A percentile compares a stretch with the other conserved stretches of the same genome.
Evolutionary conservation across 768 basidiomycete genomes (phyloP).

Genomic region (Hemileccinum rubropunctum): DNA sequence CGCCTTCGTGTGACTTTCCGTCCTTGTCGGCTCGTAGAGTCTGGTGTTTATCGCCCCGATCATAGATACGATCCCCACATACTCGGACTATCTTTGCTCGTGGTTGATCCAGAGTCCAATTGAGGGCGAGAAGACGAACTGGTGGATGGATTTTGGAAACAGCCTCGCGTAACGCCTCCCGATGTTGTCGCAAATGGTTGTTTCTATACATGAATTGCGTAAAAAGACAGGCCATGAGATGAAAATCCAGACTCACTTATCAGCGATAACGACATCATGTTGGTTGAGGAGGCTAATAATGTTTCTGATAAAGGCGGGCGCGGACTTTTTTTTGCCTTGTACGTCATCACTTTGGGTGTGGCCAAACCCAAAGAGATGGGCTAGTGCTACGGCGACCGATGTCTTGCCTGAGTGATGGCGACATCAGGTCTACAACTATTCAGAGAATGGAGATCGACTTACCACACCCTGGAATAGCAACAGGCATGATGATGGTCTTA

Average conservation of each 20-base stretch:
- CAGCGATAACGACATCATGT: constrained; percentile 84
- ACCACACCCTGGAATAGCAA: constrained; percentile 95
- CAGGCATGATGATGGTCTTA: constrained; percentile 83
- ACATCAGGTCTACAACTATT: neutral
- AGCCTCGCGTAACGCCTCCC: constrained; percentile 62
- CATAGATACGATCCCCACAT: constrained; percentile 70
- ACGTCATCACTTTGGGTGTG: constrained; percentile 96
- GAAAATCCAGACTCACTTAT: constrained; percentile 58
- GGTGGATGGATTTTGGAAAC: constrained; percentile 43
- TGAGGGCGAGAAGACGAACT: constrained; percentile 75
- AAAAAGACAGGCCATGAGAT: neutral
- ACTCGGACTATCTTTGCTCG: constrained; percentile 66
- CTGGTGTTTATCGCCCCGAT: constrained; percentile 85
- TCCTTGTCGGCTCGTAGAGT: constrained; percentile 59
- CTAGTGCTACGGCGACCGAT: constrained; percentile 72
- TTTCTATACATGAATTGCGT: constrained; percentile 51
- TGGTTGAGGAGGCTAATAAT: constrained; percentile 57
- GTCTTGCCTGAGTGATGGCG: constrained; percentile 71
- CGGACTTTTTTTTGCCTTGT: constrained; percentile 75
- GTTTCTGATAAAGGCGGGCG: constrained; percentile 66
- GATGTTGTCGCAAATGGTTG: constrained; percentile 84
- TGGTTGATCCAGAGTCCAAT: constrained; percentile 66
- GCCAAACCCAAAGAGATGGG: constrained; percentile 77
- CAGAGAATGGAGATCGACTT: constrained; percentile 23
- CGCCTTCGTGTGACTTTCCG: constrained; percentile 64